Evolutionary conservation across 345 rosid genomes (phyloP).

Genomic region (Atalantia buxifolia): DNA sequence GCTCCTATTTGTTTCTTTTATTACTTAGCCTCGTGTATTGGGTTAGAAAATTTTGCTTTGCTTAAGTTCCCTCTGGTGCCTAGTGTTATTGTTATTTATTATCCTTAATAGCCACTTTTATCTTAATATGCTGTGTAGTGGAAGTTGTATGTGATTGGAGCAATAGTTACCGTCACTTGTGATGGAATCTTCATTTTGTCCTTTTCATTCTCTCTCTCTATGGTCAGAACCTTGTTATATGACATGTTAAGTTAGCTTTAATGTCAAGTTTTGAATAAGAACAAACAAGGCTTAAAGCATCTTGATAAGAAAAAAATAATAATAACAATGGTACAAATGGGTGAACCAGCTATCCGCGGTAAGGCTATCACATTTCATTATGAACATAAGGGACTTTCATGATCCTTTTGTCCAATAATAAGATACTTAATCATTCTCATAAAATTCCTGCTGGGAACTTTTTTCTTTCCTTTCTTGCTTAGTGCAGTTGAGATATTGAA

Average conservation of each 20-base stretch:
- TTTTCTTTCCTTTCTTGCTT: neutral
- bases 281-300: neutral
- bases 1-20: neutral
- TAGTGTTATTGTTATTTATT: neutral
- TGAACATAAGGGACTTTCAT: neutral
- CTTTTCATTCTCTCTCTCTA: neutral
- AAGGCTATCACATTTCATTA: neutral
- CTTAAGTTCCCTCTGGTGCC: neutral
- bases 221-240: neutral
- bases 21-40: neutral
- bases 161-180: neutral
- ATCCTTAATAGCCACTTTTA: neutral
- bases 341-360: neutral
- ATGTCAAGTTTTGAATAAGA: neutral
- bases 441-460: neutral
- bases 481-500: conserved; percentile 12
- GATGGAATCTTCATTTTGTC: neutral
- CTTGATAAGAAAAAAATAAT: neutral
- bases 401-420: neutral
- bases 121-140: neutral
- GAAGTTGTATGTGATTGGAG: neutral
- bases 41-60: neutral
- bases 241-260: neutral
- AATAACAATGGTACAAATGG: neutral
- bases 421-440: neutral